Evolutionary conservation across 805 yeast species (phyloP), one percentile per base, ranked within the genome.

Genomic region (Candida rishiriensis): DNA sequence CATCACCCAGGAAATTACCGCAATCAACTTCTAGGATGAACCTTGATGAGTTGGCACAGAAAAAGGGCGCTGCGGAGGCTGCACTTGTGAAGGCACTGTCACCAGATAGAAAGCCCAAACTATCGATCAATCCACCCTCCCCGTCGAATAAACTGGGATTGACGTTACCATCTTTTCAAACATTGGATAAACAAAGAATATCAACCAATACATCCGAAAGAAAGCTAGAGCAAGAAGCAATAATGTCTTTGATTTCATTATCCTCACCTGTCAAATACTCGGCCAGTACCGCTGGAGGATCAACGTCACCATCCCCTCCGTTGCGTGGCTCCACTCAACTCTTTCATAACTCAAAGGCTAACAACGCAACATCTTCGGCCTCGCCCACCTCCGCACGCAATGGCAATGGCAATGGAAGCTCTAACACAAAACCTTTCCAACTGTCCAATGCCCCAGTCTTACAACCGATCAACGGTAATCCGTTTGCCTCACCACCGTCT

Each of bases 231-330:
- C 76, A 76, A 52, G 82, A 77, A 39, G 83, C 83, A 7, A 72
- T 78, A 10, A 63, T 72, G 55, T 75, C 81, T 17, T 64, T 78
- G 41, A 78, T 78, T 71, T 73, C 80, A 33, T 63, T 78, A 34
- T 70, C 82, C 8, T 74, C 81, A 1, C 82, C 83, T 8, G 58
- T 57, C 12, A 65, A 61, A 64, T 51, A 66, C 63, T 21, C 26
- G 26, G 26, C 26, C 26, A 21, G 26, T 21, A 21, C 7, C 26
- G 65, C 49, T 51, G 61, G 53, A 21, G 46, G 43, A 12, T 51
- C 56, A 13, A 53, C 51, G 10, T 51, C 55, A 26, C 50, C 56
- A 4, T 52, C 58, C 3, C 50, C 40, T n/a, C 37, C 29, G 3
- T 29, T 36, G 9, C 33, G 47, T 2, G 39, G 43, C 18, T 36